Evolutionary conservation across 2,329 filamentous ascomycete genomes (phyloP).

Genomic region (Pestalotiopsis sp.): DNA sequence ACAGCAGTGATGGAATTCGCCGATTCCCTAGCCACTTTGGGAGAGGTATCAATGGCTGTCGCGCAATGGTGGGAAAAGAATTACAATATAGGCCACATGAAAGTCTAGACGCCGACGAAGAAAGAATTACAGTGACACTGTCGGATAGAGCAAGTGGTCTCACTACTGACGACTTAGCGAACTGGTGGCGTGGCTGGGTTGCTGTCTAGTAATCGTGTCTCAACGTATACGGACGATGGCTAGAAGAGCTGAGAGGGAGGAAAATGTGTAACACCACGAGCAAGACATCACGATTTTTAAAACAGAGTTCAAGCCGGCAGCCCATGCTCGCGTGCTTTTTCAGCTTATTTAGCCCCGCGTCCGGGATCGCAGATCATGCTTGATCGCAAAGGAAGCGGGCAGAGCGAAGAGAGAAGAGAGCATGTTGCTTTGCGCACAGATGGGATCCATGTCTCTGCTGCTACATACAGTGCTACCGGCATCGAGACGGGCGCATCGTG

Average conservation of each 20-base stretch:
- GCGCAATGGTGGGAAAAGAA: neutral
- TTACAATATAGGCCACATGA: neutral
- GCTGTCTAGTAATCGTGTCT: neutral
- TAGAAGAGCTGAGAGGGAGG: neutral
- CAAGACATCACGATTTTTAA: neutral
- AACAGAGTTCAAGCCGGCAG: neutral
- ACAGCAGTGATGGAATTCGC: neutral
- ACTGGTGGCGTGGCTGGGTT: neutral
- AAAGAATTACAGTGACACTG: neutral
- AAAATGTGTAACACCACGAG: neutral
- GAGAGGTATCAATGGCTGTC: neutral
- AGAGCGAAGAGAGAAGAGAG: neutral
- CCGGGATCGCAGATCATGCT: conserved; percentile 2
- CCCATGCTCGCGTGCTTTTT: neutral
- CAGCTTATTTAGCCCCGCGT: conserved; percentile 1
- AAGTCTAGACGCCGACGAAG: neutral
- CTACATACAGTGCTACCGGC: neutral
- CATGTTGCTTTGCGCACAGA: neutral
- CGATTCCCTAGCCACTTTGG: too few species aligned
- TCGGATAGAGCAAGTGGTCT: neutral
- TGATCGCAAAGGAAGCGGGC: neutral
- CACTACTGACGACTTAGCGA: neutral
- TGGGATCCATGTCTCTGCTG: neutral
- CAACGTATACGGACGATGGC: neutral
- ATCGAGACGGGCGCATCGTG: neutral